These are phyloP conservation scores for Pisolithus thermaeus DNA, from an alignment of 1,284 basidiomycete genomes.

Conservation along the genomic window DNA sequence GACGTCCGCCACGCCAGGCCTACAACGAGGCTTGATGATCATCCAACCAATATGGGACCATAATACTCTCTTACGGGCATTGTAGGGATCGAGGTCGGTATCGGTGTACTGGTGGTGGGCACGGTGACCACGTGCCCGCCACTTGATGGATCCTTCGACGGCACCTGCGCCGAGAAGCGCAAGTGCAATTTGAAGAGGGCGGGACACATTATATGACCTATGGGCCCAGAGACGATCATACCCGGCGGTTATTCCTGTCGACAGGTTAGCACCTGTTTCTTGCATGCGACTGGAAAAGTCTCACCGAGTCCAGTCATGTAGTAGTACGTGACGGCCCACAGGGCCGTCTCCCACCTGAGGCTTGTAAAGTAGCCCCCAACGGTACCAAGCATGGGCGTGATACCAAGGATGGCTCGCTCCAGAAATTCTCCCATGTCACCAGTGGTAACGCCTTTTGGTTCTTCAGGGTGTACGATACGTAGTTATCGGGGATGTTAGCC, in stretches of 20 bases:
- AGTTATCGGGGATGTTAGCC: slow-evolving; percentile 80
- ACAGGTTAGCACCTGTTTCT: background rate
- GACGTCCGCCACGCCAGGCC: slow-evolving; percentile 85
- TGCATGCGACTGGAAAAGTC: slow-evolving; percentile 13
- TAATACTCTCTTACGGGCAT: slow-evolving; percentile 77
- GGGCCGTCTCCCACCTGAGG: slow-evolving; percentile 61
- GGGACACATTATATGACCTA: slow-evolving; percentile 84
- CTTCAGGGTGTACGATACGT: slow-evolving; percentile 80
- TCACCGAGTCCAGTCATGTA: slow-evolving; percentile 78
- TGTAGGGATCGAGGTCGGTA: slow-evolving; percentile 92
- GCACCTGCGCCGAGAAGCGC: slow-evolving; percentile 80
- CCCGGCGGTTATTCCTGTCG: slow-evolving; percentile 61
- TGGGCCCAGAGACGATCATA: slow-evolving; percentile 95
- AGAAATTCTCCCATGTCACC: slow-evolving; percentile 62
- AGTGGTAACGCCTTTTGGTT: slow-evolving; percentile 75
- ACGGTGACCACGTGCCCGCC: slow-evolving; percentile 94
- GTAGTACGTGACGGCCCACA: slow-evolving; percentile 77
- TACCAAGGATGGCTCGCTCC: slow-evolving; percentile 71
- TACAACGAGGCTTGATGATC: slow-evolving; percentile 83
- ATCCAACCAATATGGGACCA: slow-evolving; percentile 92
- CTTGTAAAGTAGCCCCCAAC: slow-evolving; percentile 59
- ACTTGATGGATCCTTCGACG: slow-evolving; percentile 87
- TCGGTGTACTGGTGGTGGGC: slow-evolving; percentile 95
- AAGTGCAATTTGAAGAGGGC: slow-evolving; percentile 73
- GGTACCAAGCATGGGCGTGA: slow-evolving; percentile 68